Base-by-base conservation (phyloP, 371 early-diverging fungal genomes). In the Batkoa obscura region DNA sequence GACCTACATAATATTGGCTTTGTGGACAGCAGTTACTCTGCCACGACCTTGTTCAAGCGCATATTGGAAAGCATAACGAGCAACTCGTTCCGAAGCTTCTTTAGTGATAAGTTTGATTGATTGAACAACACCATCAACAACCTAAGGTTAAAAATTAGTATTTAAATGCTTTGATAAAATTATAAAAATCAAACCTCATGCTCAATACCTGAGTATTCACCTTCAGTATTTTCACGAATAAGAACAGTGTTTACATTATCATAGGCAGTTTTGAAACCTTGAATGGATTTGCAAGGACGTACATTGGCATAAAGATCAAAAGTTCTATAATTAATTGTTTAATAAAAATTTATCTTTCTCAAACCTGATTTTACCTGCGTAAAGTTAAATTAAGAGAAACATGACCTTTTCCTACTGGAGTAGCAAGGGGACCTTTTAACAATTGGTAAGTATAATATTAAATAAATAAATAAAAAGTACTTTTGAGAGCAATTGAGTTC, bases 171-270 rank as follows among this genome's bases (percentile, higher is more conserved):
- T 23, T 23, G 23, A 23, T 23, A 23, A 23, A 23, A 23, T 23
- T 23, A 23, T 23, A 32, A 15, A 8, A 43, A 17, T 10, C 41
- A 49, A 58, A 83, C 84, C 71, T 86, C 86, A 74, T 94, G 96
- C 73, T 94, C 97, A 65, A 96, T 94, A 53, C 97, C 97, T 63
- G 88, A 88, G 80, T 96, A 96, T 74, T 97, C 95, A 63, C 95
- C 98, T 74, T 97, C 98, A 39, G 98, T 97, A 82, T 97, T 97
- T 70, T 97, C 98, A 71, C 98, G 90, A 67, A 97, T 95, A 58
- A 97, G 76, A 46, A 97, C 95, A 41, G 94, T 90, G 74, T 97
- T 79, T 55, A 97, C 98, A 64, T 95, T 83, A 60, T 88, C 86
- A 69, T 94, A 95, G 58, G 84, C 86, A 43, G 98, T 97, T 70